Evolutionary conservation across 1,284 basidiomycete genomes (phyloP).

Genomic region (Naganishia albida): DNA sequence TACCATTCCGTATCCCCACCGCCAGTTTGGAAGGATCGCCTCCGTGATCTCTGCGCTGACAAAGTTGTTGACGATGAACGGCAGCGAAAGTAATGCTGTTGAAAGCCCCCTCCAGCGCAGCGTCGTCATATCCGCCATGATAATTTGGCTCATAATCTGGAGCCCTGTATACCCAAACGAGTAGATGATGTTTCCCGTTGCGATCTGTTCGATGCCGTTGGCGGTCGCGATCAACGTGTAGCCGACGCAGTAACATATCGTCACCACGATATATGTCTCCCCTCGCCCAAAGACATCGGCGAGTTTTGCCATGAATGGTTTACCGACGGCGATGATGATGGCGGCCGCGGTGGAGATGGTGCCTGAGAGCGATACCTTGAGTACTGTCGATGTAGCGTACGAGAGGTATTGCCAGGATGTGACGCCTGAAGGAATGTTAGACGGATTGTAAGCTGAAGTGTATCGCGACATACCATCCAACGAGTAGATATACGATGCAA

Average conservation of each 20-base stretch:
- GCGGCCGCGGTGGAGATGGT: slow-evolving; percentile 61
- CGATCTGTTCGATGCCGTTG: slow-evolving; percentile 59
- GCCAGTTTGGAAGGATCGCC: slow-evolving; percentile 64
- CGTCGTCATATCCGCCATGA: slow-evolving; percentile 77
- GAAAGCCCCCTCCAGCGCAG: slow-evolving; percentile 75
- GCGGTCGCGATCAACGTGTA: slow-evolving; percentile 71
- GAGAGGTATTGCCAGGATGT: slow-evolving; percentile 69
- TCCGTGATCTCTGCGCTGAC: slow-evolving; percentile 67
- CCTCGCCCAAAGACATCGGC: slow-evolving; percentile 65
- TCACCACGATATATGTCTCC: slow-evolving; percentile 63
- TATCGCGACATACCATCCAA: slow-evolving; percentile 58
- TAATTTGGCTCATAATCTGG: slow-evolving; percentile 71
- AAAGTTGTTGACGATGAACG: slow-evolving; percentile 65
- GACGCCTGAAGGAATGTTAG: slow-evolving; percentile 32
- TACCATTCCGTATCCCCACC: slow-evolving; percentile 70
- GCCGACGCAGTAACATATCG: slow-evolving; percentile 56
- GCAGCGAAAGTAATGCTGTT: slow-evolving; percentile 64
- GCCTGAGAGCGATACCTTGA: slow-evolving; percentile 62
- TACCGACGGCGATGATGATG: slow-evolving; percentile 65
- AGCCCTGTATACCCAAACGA: slow-evolving; percentile 61
- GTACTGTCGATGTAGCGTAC: slow-evolving; percentile 62
- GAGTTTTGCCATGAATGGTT: slow-evolving; percentile 77
- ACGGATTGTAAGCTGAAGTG: too few relatives aligned
- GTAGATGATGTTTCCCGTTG: slow-evolving; percentile 60
- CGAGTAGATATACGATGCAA: slow-evolving; percentile 74